A percentile compares a stretch with the other conserved stretches of the same genome.
These are phyloP conservation scores for Epichloe coenophiala DNA, from an alignment of 2,329 filamentous ascomycete genomes.

Conservation along the genomic window DNA sequence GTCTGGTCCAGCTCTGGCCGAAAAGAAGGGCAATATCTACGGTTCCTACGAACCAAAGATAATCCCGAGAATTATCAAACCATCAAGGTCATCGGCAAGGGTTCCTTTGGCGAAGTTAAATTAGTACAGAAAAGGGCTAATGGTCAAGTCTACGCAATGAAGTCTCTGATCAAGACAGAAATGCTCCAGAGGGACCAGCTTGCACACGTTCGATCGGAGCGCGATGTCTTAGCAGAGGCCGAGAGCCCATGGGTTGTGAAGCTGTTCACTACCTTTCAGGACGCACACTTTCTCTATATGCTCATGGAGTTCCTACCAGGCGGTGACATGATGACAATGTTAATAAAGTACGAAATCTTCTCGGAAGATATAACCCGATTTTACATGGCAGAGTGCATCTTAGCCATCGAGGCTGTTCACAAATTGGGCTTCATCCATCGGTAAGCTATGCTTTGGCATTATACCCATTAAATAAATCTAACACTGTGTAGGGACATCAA, in stretches of 20 bases:
- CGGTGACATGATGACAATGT: conserved; percentile 98
- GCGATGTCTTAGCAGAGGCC: conserved; percentile 96
- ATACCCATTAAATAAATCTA: background rate
- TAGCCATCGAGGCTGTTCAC: conserved; percentile 97
- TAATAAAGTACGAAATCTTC: conserved; percentile 99
- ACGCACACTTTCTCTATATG: conserved; percentile 93
- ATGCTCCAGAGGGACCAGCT: conserved; percentile 99
- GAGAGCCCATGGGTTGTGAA: conserved; percentile 99
- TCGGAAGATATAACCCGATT: conserved; percentile 97
- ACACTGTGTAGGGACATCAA: conserved; percentile 47
- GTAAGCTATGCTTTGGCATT: conserved; percentile 35
- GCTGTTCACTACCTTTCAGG: conserved; percentile 95
- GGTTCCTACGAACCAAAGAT: conserved; percentile 87
- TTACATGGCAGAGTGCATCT: conserved; percentile 95
- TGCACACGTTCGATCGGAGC: conserved; percentile 90
- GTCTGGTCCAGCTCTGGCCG: conserved; percentile 70
- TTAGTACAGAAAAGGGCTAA: conserved; percentile 93
- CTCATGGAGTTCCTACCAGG: conserved; percentile 98
- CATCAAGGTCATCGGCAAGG: conserved; percentile 97
- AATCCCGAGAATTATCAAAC: conserved; percentile 90
- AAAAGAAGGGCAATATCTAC: conserved; percentile 83
- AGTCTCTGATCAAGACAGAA: conserved; percentile 95
- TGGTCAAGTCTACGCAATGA: conserved; percentile 95
- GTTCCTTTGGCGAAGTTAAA: conserved; percentile 92
- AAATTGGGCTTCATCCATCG: conserved; percentile 97